Base-by-base conservation (phyloP, 2,329 filamentous ascomycete genomes). In the Colletotrichum siamense region DNA sequence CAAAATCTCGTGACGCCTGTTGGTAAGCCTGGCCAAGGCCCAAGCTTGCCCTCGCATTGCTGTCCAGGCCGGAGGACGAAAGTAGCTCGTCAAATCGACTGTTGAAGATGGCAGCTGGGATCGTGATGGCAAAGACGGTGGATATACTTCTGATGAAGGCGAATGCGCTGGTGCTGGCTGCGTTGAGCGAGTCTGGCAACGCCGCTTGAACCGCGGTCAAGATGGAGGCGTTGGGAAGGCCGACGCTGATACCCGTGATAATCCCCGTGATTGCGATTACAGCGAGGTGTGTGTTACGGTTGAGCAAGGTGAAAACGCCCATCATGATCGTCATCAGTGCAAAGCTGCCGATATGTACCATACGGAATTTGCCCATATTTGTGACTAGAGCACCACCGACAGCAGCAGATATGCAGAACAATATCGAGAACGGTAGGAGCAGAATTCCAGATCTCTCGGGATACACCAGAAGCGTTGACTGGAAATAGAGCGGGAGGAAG, bases 61-160 rank as follows among this genome's bases (percentile, higher is more conserved):
- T 26, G 24, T 59, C 55, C 8, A 30, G 18, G 8, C 0, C 87
- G 86, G 3, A 88, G 64, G 76, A 88, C 88, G 79, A 84, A 0
- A 86, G 63, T 82, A 79, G 5, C 80, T 78, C 82, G 85, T 86
- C 72, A 83, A 77, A 78, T 4, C 78, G 77, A 71, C 78, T 83
- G 8, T 87, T 89, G 6, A 94, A 92, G 79, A 93, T 91, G 62
- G 93, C 93, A 82, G 98, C 95, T 76, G 91, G 89, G 85, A 95
- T 95, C 78, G 92, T 93, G 57, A 94, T 87, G 4, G 86, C 84
- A 13, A 96, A 91, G 4, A 92, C 88, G 6, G 94, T 92, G 24
- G 94, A 89, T 36, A 91, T 86, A 69, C 81, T 85, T 36, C 88
- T 85, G 71, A 88, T 79, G 73, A 91, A 91, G 1, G 82, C 80